Conservation (phyloP, 768 basidiomycete species). For the Leccinum fibrillosum region DNA sequence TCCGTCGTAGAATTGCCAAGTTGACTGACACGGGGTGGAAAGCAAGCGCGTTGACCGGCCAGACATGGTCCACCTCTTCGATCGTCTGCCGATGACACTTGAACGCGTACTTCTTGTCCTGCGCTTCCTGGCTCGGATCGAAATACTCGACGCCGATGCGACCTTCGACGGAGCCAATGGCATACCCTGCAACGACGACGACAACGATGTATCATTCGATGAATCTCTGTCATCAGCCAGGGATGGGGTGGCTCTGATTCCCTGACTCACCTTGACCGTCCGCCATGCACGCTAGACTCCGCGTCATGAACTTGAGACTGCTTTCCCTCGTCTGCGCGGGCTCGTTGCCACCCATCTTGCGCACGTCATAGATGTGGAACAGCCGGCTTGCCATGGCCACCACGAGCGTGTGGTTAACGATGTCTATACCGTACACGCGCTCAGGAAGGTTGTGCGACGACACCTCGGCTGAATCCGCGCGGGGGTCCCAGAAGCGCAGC, state of each 20-base stretch:
- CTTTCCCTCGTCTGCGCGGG: constrained; percentile 85
- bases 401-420: constrained; percentile 75
- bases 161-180: constrained; percentile 91
- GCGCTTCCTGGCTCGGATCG: constrained; percentile 70
- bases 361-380: constrained; percentile 86
- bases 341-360: constrained; percentile 57
- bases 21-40: constrained; percentile 79
- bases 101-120: constrained; percentile 84
- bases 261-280: constrained; percentile 76
- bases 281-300: constrained; percentile 87
- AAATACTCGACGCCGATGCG: constrained; percentile 98
- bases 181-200: constrained; percentile 62
- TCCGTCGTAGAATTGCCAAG: not conserved
- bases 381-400: constrained; percentile 90
- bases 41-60: constrained; percentile 92
- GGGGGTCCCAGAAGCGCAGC: constrained; percentile 83
- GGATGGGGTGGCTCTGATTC: not conserved
- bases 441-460: constrained; percentile 68
- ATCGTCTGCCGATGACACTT: constrained; percentile 93
- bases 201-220: not conserved
- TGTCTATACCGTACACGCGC: constrained; percentile 82
- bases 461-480: constrained; percentile 53
- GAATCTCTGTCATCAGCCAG: not conserved
- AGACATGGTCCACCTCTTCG: constrained; percentile 91
- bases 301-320: constrained; percentile 93